Evolutionary conservation across 2,329 filamentous ascomycete genomes (phyloP), one percentile per base, ranked within the genome.

Genomic region (Calonectria fujianensis): DNA sequence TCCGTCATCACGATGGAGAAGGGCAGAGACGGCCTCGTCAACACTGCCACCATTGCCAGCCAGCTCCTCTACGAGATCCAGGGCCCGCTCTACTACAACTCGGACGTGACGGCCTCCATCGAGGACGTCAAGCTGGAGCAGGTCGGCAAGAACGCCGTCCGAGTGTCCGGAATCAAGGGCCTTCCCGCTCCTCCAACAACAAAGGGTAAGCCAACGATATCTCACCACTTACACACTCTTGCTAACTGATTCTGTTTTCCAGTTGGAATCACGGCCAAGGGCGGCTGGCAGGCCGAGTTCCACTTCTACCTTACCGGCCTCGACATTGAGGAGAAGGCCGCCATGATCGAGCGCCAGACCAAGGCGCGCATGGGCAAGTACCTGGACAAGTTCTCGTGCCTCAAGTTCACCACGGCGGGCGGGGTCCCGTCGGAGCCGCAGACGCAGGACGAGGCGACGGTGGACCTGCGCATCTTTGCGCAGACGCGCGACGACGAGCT

Each of bases 121-220:
- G 82, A 85, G 45, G 73, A 78, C 8, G 83, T 86, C 2, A 78
- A 83, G 65, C 90, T 92, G 76, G 87, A 90, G 71, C 86, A 92
- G 72, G 70, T 81, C 32, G 83, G 78, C 75, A 77, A 79, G 74
- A 80, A 81, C 73, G 79, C 80, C 20, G 83, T 85, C 16, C 77
- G 76, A n/a, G 79, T 85, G 14, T 79, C 79, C 3, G 83, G 84
- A 6, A 81, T 85, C 72, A 83, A 83, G 75, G 83, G 82, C 13
- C 71, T 78, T 24, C 82, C 82, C 9, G 80, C 83, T 16, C 83
- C 83, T 10, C 75, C 80, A 4, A 85, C 83, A 10, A 85, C 82
- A 8, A 84, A 83, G 69, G 80, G 73, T 69, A 76, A 67, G 57
- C 18, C 16, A 31, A 27, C 39, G 24, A 61, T 6, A 2, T 9